These are phyloP conservation scores for Cicer bijugum DNA, from an alignment of 306 rosid genomes.

Conservation along the genomic window DNA sequence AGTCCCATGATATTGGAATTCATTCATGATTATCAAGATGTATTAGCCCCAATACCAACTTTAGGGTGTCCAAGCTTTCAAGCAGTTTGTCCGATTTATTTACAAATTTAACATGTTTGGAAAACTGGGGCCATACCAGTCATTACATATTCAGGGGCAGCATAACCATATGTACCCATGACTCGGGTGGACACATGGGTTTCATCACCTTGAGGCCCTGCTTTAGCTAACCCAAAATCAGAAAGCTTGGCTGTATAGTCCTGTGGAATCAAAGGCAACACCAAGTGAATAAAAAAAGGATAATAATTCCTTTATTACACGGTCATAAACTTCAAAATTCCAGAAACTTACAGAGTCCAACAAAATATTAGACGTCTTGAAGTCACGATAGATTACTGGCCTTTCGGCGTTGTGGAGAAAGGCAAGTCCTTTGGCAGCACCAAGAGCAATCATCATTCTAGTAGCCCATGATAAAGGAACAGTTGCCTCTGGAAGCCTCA, in stretches of 20 bases:
- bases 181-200: conserved; percentile 98
- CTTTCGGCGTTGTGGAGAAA: conserved; percentile 96
- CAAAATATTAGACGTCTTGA: conserved; percentile 92
- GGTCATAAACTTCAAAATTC: conserved; percentile 31
- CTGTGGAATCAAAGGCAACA: conserved; percentile 52
- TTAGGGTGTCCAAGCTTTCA: conserved; percentile 32
- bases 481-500: conserved; percentile 73
- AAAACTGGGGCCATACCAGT: conserved; percentile 68
- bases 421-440: conserved; percentile 98
- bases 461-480: conserved; percentile 86
- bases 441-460: conserved; percentile 94
- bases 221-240: conserved; percentile 96
- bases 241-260: conserved; percentile 97
- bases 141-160: conserved; percentile 98
- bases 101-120: conserved; percentile 34
- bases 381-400: conserved; percentile 94
- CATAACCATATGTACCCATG: conserved; percentile 98
- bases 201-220: conserved; percentile 98
- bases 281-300: conserved; percentile 34
- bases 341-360: conserved; percentile 82
- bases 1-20: conserved; percentile 1
- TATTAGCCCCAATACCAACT: conserved; percentile 14
- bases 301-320: conserved; percentile 17
- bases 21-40: conserved; percentile 11
- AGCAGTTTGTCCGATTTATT: conserved; percentile 16